phyloP scores from a whole-genome alignment of 495 filamentous ascomycete species.

The Cercophora newfieldiana region DNA sequence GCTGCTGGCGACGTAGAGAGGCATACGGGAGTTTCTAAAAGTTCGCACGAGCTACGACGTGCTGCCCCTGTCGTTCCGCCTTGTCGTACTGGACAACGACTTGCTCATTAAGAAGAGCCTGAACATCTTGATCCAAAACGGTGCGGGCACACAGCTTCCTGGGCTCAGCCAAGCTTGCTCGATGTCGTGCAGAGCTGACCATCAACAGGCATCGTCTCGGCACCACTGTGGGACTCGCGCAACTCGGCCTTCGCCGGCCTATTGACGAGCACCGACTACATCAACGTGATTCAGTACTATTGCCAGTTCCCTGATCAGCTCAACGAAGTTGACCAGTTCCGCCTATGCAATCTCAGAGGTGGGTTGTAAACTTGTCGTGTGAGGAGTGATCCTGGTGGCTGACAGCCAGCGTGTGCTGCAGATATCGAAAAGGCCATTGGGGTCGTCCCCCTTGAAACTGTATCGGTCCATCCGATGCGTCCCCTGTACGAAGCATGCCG shows the following conservation, averaged over 20 bases:
- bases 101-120: conserved; percentile 96
- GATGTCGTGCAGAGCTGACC: conserved; percentile 10
- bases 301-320: conserved; percentile 95
- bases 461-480: conserved; percentile 84
- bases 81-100: conserved; percentile 93
- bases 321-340: conserved; percentile 88
- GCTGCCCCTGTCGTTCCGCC: conserved; percentile 92
- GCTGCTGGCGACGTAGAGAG: conserved; percentile 54
- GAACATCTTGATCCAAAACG: conserved; percentile 95
- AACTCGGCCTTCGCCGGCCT: conserved; percentile 91
- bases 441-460: conserved; percentile 88
- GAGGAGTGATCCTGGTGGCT: background rate
- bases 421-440: conserved; percentile 94
- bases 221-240: conserved; percentile 95
- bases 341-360: conserved; percentile 91
- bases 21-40: conserved; percentile 94
- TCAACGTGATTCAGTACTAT: conserved; percentile 99
- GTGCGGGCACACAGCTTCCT: conserved; percentile 49
- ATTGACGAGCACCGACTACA: conserved; percentile 93
- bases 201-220: conserved; percentile 85
- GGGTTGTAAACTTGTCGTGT: conserved; percentile 22
- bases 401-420: conserved; percentile 36
- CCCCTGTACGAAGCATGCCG: conserved; percentile 95
- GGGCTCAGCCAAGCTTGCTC: background rate
- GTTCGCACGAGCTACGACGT: conserved; percentile 98